Base-by-base conservation (phyloP, 23 red algal species). In the Agarophyton chilense region DNA sequence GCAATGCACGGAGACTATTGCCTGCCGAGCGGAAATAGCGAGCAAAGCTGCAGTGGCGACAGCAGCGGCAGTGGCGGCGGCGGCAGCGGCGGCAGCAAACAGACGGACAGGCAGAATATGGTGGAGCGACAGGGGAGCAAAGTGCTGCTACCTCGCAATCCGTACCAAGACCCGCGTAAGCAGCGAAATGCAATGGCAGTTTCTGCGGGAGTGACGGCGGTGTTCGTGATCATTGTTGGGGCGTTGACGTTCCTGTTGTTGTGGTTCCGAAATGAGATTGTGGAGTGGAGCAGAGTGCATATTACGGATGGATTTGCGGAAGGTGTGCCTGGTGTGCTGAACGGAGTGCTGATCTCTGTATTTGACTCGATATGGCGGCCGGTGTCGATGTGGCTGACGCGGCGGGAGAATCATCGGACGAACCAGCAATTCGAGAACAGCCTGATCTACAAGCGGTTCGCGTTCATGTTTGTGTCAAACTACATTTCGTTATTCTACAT, bases 401-500 rank as follows among this genome's bases (percentile, higher is more conserved):
- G 76, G 29, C 83, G 77, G 42, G 92, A 94, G 67, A 94, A 94
- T 29, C 92, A 94, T 33, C 83, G 92, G 54, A 94, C 83, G 10
- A 89, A 94, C 52, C 83, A 94, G 40, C 34, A 67, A 21, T 94
- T 88, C 36, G 92, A 89, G 61, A 87, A 94, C 65, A 82, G 82
- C 26, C 74, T 94, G 29, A 73, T 94, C 18, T 80, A 74, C 55
- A 94, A 94, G 62, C 83, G 92, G 13, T 94, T 94, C 50, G 71
- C 74, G 47, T 94, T 94, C 72, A 67, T 78, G 70, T 94, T 94
- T 82, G 51, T 93, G 31, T 93, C 90, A 0, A 92, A 92, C 45
- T 86, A 92, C 42, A 76, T 92, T 58, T 94, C 92, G 33, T 50
- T 94, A 47, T 82, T 89, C 65, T 94, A 89, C 83, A 89, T 94